Base-by-base conservation (phyloP, 805 yeast genomes). In the Monosporozyma solicola region DNA sequence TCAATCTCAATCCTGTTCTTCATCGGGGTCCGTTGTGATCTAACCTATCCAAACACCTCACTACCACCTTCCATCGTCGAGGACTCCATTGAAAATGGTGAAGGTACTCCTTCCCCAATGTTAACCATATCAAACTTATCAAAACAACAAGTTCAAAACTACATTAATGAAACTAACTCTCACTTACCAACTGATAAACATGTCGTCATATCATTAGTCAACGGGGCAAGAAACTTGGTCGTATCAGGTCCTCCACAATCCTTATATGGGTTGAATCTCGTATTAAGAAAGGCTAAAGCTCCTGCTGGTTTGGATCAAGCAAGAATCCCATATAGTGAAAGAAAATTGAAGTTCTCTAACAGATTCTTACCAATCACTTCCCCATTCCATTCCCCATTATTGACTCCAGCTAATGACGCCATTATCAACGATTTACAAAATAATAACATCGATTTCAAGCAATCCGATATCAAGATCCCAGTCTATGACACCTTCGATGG, bases 201-300 rank as follows among this genome's bases (percentile, higher is more conserved):
- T 67, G 85, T 94, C 65, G 87, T 84, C 55, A 84, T 94, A 59
- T 90, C 98, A 45, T 80, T 94, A 69, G 79, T 91, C 62, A 94
- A 94, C 68, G 99, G 99, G 70, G 96, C 96, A 48, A 82, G 96
- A 75, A 88, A 90, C 72, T 79, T 90, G 74, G 99, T 94, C 53
- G 90, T 92, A 48, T 82, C 95, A 24, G 99, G 99, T 70, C 99
- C 98, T 49, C 98, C 99, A 53, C 96, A 91, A 78, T 90, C 98
- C 3, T 77, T 94, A 57, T 94, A 92, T 64, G 99, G 99, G 77
- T 80, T 94, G 64, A 91, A 91, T 73, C 79, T 94, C 66, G 80
- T 92, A 56, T 78, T 94, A 70, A 84, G 99, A 78, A 87, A 88
- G 74, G 89, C 89, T 55, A 94, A 94, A 75, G 97, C 97, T 50